These are phyloP conservation scores for Neonectria magnoliae DNA, from an alignment of 2,329 filamentous ascomycete genomes.

Conservation along the genomic window DNA sequence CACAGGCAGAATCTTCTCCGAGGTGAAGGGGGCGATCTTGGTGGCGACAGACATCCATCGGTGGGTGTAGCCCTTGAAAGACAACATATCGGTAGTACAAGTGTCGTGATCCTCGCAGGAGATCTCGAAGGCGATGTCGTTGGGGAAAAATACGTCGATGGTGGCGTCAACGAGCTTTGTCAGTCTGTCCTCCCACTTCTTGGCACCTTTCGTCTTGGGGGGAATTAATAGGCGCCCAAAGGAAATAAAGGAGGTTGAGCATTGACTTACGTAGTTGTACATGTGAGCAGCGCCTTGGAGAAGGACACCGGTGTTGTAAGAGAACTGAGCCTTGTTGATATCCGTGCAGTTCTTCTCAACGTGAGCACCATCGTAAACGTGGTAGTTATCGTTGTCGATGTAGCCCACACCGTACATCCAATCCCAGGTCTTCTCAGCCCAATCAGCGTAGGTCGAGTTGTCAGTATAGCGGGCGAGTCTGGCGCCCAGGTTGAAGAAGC, in stretches of 20 bases:
- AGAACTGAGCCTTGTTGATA: constrained; percentile 67
- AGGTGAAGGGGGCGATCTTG: constrained; percentile 64
- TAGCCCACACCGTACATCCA: constrained; percentile 67
- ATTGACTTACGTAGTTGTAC: constrained; percentile 64
- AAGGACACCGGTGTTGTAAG: constrained; percentile 69
- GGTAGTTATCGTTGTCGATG: constrained; percentile 67
- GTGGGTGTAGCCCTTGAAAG: constrained; percentile 70
- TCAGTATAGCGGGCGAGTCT: constrained; percentile 76
- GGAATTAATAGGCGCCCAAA: constrained; percentile 17
- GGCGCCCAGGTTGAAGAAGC: constrained; percentile 73
- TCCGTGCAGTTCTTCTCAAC: constrained; percentile 63
- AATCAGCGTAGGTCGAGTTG: constrained; percentile 71
- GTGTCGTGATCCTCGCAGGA: constrained; percentile 65
- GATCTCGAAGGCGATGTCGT: constrained; percentile 67
- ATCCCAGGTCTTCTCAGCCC: constrained; percentile 71
- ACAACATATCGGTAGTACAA: constrained; percentile 71
- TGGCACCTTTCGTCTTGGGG: constrained; percentile 56
- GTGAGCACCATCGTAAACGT: constrained; percentile 68
- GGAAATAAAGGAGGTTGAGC: not conserved
- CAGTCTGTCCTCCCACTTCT: constrained; percentile 63
- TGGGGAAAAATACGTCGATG: constrained; percentile 61
- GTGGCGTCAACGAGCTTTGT: constrained; percentile 52
- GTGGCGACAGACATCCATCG: constrained; percentile 65
- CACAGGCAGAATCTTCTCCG: constrained; percentile 59
- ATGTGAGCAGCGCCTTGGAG: constrained; percentile 69